Percentiles rank a stretch among this genome's conserved stretches.
Evolutionary conservation across 2,329 filamentous ascomycete species (phyloP).

Genomic region (Taxawa tesnikishii): DNA sequence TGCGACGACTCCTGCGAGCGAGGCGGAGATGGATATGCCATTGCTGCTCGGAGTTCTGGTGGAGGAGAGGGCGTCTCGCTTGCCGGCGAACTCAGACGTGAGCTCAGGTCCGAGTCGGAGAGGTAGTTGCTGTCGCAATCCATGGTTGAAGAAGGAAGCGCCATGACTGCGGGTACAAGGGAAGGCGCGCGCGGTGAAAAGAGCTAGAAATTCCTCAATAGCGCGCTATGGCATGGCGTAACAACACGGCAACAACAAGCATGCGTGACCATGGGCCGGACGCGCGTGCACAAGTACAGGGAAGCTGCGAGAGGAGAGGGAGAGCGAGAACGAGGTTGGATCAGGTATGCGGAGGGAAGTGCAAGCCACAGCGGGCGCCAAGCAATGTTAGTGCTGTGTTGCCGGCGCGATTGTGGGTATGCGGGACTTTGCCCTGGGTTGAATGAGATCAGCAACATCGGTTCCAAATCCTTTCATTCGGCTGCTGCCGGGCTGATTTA

Average conservation of each 20-base stretch:
- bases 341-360: conserved; percentile 2
- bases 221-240: no score
- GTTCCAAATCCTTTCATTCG: no score
- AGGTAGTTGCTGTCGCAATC: conserved; percentile 13
- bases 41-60: conserved; percentile 13
- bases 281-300: conserved; percentile 5
- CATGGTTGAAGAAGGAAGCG: conserved; percentile 16
- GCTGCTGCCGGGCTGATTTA: no score
- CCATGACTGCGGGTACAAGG: conserved; percentile 4
- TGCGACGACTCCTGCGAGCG: conserved; percentile 34
- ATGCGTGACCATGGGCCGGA: conserved; percentile 1
- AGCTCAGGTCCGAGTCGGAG: conserved; percentile 17
- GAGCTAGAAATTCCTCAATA: conserved; percentile 1
- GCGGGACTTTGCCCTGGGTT: no score
- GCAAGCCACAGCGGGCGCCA: no score
- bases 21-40: conserved; percentile 16
- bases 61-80: conserved; percentile 24
- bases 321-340: conserved; percentile 1
- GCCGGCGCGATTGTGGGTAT: no score
- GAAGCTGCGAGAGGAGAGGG: conserved; percentile 1
- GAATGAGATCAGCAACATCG: no score
- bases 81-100: conserved; percentile 26
- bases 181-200: conserved; percentile 3
- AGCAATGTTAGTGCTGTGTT: no score
- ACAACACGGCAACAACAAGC: no score